These are phyloP conservation scores for Penicillium simplicissimum DNA, from an alignment of 495 filamentous ascomycete species.

Conservation along the genomic window DNA sequence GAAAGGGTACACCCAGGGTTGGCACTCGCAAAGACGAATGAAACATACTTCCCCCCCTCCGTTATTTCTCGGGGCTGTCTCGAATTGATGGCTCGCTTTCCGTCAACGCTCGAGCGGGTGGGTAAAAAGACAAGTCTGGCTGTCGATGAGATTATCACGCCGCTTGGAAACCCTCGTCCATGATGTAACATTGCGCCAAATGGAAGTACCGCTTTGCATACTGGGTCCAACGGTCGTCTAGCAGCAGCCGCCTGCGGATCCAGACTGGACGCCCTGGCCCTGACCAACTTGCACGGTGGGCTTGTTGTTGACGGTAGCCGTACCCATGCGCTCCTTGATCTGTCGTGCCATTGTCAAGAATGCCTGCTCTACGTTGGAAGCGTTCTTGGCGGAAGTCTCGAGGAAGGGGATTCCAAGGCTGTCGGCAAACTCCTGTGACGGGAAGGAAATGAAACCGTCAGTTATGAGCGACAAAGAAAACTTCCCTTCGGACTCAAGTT, in stretches of 20 bases:
- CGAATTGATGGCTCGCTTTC: not conserved
- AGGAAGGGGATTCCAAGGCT: constrained; percentile 99
- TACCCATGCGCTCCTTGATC: constrained; percentile 99
- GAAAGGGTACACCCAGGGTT: constrained; percentile 18
- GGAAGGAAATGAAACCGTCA: constrained; percentile 6
- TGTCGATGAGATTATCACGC: constrained; percentile 23
- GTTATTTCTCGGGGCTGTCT: constrained; percentile 13
- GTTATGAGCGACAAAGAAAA: not conserved
- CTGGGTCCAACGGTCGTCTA: constrained; percentile 50
- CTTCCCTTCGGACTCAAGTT: no score
- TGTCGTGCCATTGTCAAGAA: constrained; percentile 99
- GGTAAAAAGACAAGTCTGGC: constrained; percentile 17
- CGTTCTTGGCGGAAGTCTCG: constrained; percentile 99
- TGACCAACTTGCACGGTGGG: constrained; percentile 92
- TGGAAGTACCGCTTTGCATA: constrained; percentile 31
- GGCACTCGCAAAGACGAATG: constrained; percentile 24
- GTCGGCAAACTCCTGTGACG: constrained; percentile 91
- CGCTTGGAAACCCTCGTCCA: constrained; percentile 28
- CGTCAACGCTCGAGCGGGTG: not conserved
- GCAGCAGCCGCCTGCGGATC: constrained; percentile 90
- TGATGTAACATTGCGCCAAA: constrained; percentile 37
- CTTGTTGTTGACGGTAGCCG: constrained; percentile 96
- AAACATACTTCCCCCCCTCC: constrained; percentile 3
- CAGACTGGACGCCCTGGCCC: constrained; percentile 91
- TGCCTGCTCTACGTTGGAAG: constrained; percentile 98